Percentiles rank a stretch among this genome's conserved stretches.
These are phyloP conservation scores for Quercus parvula DNA, from an alignment of 306 rosid genomes.

Conservation along the genomic window DNA sequence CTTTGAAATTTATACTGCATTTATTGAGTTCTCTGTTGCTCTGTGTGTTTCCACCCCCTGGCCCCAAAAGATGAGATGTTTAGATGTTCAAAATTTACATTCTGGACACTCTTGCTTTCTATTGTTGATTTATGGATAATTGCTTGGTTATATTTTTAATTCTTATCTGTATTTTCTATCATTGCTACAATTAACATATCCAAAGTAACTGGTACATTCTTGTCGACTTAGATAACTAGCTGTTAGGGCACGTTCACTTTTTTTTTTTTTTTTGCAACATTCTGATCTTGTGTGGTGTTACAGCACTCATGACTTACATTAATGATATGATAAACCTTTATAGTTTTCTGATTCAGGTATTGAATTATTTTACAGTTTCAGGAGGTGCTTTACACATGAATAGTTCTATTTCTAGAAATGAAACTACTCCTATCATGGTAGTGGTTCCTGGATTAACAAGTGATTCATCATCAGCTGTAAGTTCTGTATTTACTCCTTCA, in stretches of 20 bases:
- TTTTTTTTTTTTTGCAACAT: not conserved
- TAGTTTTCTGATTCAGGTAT: constrained; percentile 2
- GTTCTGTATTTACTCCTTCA: constrained; percentile 24
- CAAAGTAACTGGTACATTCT: not conserved
- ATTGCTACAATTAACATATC: not conserved
- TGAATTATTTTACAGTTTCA: constrained; percentile 37
- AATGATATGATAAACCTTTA: not conserved
- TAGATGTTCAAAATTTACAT: not conserved
- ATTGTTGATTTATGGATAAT: not conserved
- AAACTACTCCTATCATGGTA: constrained; percentile 59
- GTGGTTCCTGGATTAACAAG: constrained; percentile 89
- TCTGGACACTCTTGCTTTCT: not conserved
- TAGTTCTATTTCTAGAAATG: constrained; percentile 35
- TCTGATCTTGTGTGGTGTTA: not conserved
- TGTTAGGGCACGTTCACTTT: not conserved
- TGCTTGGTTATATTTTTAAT: not conserved
- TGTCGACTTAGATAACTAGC: not conserved
- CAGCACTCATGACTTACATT: not conserved
- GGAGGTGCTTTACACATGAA: constrained; percentile 30
- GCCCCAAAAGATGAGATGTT: no score
- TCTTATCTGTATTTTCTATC: not conserved
- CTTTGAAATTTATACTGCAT: not conserved
- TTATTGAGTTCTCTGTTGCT: not conserved
- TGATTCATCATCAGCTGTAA: constrained; percentile 78
- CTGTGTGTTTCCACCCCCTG: not conserved